Evolutionary conservation across 495 filamentous ascomycete genomes (phyloP), one percentile per base, ranked within the genome.

Genomic region (Annulohypoxylon moriforme): DNA sequence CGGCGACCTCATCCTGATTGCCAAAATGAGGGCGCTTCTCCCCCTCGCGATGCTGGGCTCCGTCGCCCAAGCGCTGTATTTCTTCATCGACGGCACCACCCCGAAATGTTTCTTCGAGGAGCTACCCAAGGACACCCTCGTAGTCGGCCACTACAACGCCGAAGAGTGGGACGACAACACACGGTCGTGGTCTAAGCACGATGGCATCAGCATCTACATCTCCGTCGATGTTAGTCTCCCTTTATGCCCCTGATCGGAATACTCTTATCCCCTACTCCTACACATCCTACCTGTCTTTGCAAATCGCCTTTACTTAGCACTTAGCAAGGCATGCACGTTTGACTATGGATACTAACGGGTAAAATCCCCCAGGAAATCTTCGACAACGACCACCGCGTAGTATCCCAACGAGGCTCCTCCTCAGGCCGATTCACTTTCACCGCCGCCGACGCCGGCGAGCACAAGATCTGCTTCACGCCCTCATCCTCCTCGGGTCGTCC

Each of bases 31-130:
- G 77, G 72, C 77, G 49, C 72, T 85, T 73, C 79, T 87, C 68
- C 79, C 84, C 22, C 78, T 88, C 55, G 82, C 86, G 29, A 81
- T 81, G 36, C 78, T 88, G 71, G 76, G 79, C 78, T 70, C 82
- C 50, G 75, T 83, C 67, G 87, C 90, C 52, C 89, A 93, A 69
- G 94, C 93, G 40, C 89, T 99, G 63, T 94, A 97, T 88, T 97
- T 99, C 88, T 98, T 93, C 85, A 89, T 98, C 80, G 94, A 98
- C 76, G 92, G 91, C 71, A 86, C 88, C 14, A 83, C 85, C 71
- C 87, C 90, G 69, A 94, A 92, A 79, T 99, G 96, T 82, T 98
- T 99, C 89, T 97, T 92, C 83, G 96, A 99, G 85, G 96, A 98
- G 81, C 88, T 99, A 49, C 84, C 96, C 53, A 97, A 98, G 84